Conservation (phyloP, 306 rosid species). For the Herpetospermum pedunculosum region DNA sequence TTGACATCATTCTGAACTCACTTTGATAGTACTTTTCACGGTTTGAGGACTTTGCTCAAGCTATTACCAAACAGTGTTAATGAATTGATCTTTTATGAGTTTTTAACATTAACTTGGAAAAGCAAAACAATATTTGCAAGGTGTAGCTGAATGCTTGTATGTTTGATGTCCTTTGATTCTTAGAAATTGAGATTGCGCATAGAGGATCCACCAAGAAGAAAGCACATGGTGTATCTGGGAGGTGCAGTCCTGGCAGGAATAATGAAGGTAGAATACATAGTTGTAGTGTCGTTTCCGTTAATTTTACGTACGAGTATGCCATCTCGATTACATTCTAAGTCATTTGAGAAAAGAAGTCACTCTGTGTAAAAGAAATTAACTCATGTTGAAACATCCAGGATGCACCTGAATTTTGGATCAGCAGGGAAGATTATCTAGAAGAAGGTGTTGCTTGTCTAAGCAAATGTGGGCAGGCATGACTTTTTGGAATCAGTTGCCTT, state of each 20-base stretch:
- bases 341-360: neutral
- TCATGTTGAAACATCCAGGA: constrained; percentile 49
- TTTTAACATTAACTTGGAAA: neutral
- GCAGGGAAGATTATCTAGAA: constrained; percentile 94
- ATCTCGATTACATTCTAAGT: neutral
- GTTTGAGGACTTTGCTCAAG: neutral
- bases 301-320: neutral
- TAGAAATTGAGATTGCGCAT: constrained; percentile 88
- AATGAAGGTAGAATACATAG: constrained; percentile 57
- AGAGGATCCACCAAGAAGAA: constrained; percentile 97
- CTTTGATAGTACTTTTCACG: neutral
- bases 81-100: neutral
- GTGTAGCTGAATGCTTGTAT: neutral
- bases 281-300: neutral
- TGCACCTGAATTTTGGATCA: constrained; percentile 97
- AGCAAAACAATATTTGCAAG: neutral
- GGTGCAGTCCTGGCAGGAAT: constrained; percentile 99
- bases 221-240: constrained; percentile 99
- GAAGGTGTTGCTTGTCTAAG: constrained; percentile 83
- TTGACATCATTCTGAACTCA: neutral
- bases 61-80: neutral
- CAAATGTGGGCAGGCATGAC: constrained; percentile 86
- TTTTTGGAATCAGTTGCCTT: neutral
- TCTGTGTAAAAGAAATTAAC: constrained; percentile 2
- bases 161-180: constrained; percentile 12